phyloP scores from a whole-genome alignment of 257 asterid genomes.

The Solanum chilense region DNA sequence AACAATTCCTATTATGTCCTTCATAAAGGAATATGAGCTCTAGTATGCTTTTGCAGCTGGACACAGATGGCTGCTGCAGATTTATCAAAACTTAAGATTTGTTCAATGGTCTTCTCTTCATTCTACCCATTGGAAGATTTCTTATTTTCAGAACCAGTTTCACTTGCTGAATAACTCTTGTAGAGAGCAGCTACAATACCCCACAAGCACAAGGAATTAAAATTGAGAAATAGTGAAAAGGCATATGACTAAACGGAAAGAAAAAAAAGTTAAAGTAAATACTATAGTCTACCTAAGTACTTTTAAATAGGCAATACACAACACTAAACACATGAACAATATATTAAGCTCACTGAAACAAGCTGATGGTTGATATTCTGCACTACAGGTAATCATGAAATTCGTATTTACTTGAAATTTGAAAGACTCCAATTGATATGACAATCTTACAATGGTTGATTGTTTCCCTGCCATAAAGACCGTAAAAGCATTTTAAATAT shows the following conservation, averaged over 20 bases:
- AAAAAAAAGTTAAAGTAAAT: not conserved
- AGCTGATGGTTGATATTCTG: not conserved
- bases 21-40: conserved; percentile 28
- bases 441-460: not conserved
- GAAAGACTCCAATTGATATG: not conserved
- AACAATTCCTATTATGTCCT: conserved; percentile 65
- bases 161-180: too few species aligned
- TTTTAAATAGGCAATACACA: not conserved
- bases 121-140: not conserved
- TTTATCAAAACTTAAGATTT: conserved; percentile 18
- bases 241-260: not conserved
- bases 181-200: too few species aligned
- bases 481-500: not conserved
- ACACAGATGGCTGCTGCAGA: not conserved
- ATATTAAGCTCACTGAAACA: not conserved
- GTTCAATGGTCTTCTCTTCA: conserved; percentile 36
- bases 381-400: not conserved
- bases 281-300: not conserved
- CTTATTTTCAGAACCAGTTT: too few species aligned
- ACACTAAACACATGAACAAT: not conserved
- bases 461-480: not conserved
- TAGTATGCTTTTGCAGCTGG: conserved; percentile 31
- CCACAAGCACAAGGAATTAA: too few species aligned
- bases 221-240: too few species aligned
- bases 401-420: not conserved